phyloP scores from a whole-genome alignment of 116 monocot genomes.

The Posidonia oceanica region DNA sequence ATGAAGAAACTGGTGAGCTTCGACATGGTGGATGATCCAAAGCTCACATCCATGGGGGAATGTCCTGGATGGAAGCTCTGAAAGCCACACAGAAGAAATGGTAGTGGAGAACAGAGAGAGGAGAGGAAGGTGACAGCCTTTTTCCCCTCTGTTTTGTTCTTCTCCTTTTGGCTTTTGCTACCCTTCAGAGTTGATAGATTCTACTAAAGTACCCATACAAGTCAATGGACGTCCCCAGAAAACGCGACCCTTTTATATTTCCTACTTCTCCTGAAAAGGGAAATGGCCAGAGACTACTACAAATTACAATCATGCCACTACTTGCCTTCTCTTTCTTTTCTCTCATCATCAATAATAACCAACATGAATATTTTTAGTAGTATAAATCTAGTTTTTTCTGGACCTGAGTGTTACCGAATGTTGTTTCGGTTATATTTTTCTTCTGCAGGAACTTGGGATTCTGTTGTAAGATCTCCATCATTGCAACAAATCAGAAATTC shows the following conservation, averaged over 20 bases:
- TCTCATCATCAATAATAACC: too few species aligned
- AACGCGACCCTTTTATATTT: neutral
- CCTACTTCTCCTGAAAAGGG: neutral
- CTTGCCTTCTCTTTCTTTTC: neutral
- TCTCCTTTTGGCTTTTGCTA: neutral
- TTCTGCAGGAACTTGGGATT: too few species aligned
- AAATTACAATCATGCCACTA: too few species aligned
- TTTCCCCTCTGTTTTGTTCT: neutral
- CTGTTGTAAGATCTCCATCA: too few species aligned
- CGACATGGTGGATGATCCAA: neutral
- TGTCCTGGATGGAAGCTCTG: neutral
- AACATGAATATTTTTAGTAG: too few species aligned
- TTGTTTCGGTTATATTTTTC: too few species aligned
- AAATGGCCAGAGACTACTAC: too few species aligned
- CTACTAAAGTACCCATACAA: neutral
- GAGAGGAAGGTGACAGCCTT: slow-evolving; percentile 1
- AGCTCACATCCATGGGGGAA: slow-evolving; percentile 3
- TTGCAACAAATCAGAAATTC: too few species aligned
- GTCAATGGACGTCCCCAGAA: neutral
- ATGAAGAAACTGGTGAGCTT: neutral
- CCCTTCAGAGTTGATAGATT: neutral
- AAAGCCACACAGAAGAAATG: neutral
- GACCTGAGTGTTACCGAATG: too few species aligned
- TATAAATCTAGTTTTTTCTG: too few species aligned
- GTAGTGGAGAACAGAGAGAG: neutral